Conservation (phyloP, 106 monocot genomes). For the Dendrobium officinale region DNA sequence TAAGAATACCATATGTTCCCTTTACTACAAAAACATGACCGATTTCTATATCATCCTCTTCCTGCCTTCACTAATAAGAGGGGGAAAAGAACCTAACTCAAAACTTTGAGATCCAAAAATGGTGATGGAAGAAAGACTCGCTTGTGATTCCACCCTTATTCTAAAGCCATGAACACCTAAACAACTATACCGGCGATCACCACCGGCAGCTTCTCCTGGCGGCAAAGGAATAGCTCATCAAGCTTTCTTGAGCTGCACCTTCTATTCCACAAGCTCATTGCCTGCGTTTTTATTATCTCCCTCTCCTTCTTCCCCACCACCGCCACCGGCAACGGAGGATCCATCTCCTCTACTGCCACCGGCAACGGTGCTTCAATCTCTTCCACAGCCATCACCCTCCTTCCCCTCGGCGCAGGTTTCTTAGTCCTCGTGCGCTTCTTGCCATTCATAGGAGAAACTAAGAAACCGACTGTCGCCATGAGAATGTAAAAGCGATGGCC, state of each 20-base stretch:
- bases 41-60: too few species aligned
- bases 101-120: too few species aligned
- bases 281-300: background rate
- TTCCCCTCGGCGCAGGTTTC: background rate
- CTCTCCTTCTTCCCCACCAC: constrained; percentile 7
- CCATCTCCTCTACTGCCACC: constrained; percentile 6
- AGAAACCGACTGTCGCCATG: background rate
- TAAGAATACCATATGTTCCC: too few species aligned
- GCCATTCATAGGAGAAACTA: background rate
- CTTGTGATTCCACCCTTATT: too few species aligned
- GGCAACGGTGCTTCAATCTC: background rate
- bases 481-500: background rate
- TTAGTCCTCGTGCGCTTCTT: background rate
- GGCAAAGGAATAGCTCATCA: background rate
- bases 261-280: constrained; percentile 27
- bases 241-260: constrained; percentile 7
- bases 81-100: too few species aligned
- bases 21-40: too few species aligned
- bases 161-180: too few species aligned
- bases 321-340: constrained; percentile 29
- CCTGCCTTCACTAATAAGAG: too few species aligned
- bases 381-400: too few species aligned
- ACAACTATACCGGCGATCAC: background rate
- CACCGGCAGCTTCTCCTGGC: background rate
- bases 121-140: too few species aligned